Conservation (phyloP, 176 grass and related monocot species). For the Tillandsia leiboldiana region DNA sequence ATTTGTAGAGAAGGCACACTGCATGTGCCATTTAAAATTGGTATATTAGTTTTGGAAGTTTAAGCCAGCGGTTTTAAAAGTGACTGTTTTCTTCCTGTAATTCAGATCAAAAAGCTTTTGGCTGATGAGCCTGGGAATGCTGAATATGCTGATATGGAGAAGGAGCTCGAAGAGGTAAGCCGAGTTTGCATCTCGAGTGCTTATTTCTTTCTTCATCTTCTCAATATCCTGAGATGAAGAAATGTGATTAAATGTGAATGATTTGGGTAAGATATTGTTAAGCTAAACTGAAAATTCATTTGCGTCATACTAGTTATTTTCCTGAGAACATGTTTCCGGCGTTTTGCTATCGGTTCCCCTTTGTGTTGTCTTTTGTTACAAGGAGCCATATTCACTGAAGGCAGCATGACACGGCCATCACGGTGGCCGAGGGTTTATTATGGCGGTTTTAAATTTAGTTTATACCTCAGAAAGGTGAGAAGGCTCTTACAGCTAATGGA, state of each 20-base stretch:
- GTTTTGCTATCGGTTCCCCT: constrained; percentile 38
- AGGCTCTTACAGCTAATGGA: constrained; percentile 44
- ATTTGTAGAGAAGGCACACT: neutral
- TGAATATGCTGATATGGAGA: constrained; percentile 90
- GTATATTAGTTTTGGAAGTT: too few species aligned
- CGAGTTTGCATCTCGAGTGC: neutral
- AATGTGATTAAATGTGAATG: neutral
- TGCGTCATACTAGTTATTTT: neutral
- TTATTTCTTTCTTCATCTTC: neutral
- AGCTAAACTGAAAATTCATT: neutral
- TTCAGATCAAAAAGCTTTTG: constrained; percentile 61
- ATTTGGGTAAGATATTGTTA: neutral
- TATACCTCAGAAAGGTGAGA: constrained; percentile 66
- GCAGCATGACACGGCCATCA: constrained; percentile 48
- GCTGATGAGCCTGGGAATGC: constrained; percentile 53
- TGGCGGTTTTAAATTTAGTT: constrained; percentile 48
- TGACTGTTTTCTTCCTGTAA: constrained; percentile 2
- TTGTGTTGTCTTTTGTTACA: constrained; percentile 56
- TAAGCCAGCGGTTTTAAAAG: neutral
- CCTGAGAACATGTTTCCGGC: neutral
- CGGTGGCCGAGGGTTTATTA: constrained; percentile 40
- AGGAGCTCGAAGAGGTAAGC: constrained; percentile 82
- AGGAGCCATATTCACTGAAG: constrained; percentile 48
- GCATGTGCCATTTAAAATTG: neutral
- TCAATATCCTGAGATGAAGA: neutral